Evolutionary conservation across 257 asterid species (phyloP).

Genomic region (Forsythia suspensa): DNA sequence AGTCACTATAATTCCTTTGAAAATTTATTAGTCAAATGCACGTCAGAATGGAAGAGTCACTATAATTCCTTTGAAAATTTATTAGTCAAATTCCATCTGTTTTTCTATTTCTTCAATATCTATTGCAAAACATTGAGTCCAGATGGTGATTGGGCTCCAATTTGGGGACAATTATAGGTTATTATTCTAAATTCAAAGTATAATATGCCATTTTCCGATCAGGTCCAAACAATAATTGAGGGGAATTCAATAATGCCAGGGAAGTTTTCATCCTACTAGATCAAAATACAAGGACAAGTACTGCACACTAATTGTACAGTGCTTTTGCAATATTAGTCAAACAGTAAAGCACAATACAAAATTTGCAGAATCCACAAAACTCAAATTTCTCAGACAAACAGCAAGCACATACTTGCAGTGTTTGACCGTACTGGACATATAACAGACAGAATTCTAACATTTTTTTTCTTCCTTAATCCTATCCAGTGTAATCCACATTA

Average conservation of each 20-base stretch:
- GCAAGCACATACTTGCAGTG: background rate
- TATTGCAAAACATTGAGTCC: slow-evolving; percentile 1
- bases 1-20: background rate
- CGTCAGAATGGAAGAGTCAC: background rate
- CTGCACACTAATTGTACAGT: background rate
- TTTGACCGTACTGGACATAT: background rate
- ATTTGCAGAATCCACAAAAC: background rate
- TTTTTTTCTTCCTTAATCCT: background rate
- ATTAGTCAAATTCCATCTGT: background rate
- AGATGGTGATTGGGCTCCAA: background rate
- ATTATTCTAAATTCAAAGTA: background rate
- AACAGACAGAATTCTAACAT: background rate
- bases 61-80: background rate
- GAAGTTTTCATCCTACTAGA: background rate
- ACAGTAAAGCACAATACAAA: background rate
- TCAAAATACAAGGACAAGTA: background rate
- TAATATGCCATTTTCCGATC: background rate
- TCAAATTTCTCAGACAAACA: slow-evolving; percentile 11
- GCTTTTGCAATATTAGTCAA: background rate
- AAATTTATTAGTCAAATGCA: background rate
- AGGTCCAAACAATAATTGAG: background rate
- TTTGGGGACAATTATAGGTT: background rate
- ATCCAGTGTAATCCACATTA: background rate
- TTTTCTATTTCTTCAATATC: background rate
- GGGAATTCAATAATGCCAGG: background rate